phyloP scores from a whole-genome alignment of 202 grass and related monocot genomes.

The Setaria viridis region DNA sequence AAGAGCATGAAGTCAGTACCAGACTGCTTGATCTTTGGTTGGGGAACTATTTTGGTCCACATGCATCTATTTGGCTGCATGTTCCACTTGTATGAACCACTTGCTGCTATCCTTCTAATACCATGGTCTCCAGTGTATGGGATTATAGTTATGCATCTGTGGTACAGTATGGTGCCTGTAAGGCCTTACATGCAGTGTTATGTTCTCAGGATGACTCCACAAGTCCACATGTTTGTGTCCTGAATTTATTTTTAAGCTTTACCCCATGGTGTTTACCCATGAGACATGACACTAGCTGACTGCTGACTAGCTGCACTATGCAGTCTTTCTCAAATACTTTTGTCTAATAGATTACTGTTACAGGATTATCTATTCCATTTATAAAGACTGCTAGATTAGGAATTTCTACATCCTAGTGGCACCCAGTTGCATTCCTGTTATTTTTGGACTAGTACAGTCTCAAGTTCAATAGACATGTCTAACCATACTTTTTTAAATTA shows the following conservation, averaged over 20 bases:
- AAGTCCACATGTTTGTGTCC: background rate
- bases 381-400: background rate
- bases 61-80: background rate
- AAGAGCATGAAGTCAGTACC: slow-evolving; percentile 1
- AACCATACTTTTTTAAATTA: background rate
- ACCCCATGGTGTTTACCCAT: background rate
- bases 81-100: background rate
- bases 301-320: background rate
- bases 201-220: background rate
- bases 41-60: background rate
- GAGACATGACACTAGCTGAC: background rate
- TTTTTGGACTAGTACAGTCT: slow-evolving; percentile 8
- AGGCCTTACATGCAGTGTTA: background rate
- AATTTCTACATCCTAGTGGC: background rate
- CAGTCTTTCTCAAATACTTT: background rate
- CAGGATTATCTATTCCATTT: background rate
- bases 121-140: background rate
- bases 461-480: slow-evolving; percentile 29
- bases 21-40: slow-evolving; percentile 24
- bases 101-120: background rate
- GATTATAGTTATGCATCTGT: background rate
- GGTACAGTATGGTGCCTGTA: too few species aligned
- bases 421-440: background rate
- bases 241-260: slow-evolving; percentile 1
- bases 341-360: background rate